These are phyloP conservation scores for Coemansia sp. DNA, from an alignment of 192 early-diverging fungal genomes.

Conservation along the genomic window DNA sequence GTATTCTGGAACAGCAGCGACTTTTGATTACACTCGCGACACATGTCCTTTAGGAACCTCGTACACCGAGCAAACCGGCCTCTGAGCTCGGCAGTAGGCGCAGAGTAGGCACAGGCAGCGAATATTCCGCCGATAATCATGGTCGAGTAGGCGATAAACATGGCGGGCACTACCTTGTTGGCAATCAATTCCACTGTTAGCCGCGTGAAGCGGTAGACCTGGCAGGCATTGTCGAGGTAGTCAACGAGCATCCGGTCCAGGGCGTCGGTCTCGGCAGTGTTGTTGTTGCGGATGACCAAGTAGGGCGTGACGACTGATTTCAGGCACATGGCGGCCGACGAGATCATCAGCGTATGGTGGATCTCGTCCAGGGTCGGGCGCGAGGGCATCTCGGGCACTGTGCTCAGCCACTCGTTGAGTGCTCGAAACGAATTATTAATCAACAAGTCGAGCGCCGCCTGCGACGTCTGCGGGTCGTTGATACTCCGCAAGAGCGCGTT, in stretches of 20 bases:
- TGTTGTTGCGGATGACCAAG: constrained; percentile 28
- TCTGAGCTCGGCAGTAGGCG: constrained; percentile 27
- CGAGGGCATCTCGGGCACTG: constrained; percentile 32
- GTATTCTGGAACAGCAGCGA: constrained; percentile 33
- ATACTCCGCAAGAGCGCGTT: constrained; percentile 44
- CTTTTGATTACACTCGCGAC: constrained; percentile 1
- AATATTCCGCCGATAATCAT: constrained; percentile 48
- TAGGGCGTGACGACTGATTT: constrained; percentile 46
- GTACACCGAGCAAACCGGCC: constrained; percentile 9
- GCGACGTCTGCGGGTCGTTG: constrained; percentile 38
- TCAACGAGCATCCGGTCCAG: constrained; percentile 24
- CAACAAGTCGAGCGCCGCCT: constrained; percentile 33
- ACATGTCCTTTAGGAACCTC: constrained; percentile 16
- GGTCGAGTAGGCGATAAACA: constrained; percentile 46
- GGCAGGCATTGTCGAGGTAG: constrained; percentile 28
- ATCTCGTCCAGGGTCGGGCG: constrained; percentile 25
- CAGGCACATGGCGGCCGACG: constrained; percentile 37
- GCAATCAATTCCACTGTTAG: constrained; percentile 13
- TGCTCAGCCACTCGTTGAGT: constrained; percentile 37
- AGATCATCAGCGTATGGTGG: constrained; percentile 36
- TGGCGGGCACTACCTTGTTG: constrained; percentile 31
- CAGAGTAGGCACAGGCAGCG: constrained; percentile 39
- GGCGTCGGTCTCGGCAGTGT: not conserved
- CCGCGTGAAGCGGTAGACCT: constrained; percentile 23
- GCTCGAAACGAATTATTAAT: constrained; percentile 28